Percentiles rank a stretch among this genome's conserved stretches.
These are phyloP conservation scores for Emiliania huxleyi DNA, from an alignment of 78 protist genomes.

Conservation along the genomic window DNA sequence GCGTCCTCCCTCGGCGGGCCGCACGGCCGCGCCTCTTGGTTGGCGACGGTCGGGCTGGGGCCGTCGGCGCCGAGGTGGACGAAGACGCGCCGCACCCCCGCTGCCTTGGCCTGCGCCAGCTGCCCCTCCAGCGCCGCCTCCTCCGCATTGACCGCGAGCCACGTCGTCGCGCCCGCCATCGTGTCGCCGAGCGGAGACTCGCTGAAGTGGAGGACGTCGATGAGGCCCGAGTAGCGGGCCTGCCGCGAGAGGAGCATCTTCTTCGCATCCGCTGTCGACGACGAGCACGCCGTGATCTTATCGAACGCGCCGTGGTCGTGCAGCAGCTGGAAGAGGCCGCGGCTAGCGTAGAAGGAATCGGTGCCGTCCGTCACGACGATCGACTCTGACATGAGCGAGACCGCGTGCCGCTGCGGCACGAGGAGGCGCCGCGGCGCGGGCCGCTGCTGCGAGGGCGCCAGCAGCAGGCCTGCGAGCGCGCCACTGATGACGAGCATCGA, in stretches of 20 bases:
- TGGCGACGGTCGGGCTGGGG: neutral
- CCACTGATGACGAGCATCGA: too few relatives aligned
- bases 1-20: too few relatives aligned
- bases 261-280: neutral
- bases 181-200: neutral
- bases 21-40: neutral
- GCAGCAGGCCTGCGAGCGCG: too few relatives aligned
- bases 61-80: neutral
- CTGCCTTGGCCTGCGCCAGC: neutral
- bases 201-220: neutral
- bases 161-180: neutral
- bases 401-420: too few relatives aligned
- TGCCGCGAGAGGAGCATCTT: slow-evolving; percentile 14
- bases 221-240: slow-evolving; percentile 20
- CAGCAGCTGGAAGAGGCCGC: neutral
- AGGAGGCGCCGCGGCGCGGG: too few relatives aligned
- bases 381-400: too few relatives aligned
- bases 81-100: neutral
- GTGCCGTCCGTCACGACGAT: neutral
- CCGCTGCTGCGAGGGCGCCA: too few relatives aligned
- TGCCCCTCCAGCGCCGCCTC: neutral
- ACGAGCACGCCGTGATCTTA: neutral
- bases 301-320: neutral
- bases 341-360: neutral
- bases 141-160: neutral